Conservation (phyloP, 2,329 filamentous ascomycete genomes). For the Hirsutella thompsonii region DNA sequence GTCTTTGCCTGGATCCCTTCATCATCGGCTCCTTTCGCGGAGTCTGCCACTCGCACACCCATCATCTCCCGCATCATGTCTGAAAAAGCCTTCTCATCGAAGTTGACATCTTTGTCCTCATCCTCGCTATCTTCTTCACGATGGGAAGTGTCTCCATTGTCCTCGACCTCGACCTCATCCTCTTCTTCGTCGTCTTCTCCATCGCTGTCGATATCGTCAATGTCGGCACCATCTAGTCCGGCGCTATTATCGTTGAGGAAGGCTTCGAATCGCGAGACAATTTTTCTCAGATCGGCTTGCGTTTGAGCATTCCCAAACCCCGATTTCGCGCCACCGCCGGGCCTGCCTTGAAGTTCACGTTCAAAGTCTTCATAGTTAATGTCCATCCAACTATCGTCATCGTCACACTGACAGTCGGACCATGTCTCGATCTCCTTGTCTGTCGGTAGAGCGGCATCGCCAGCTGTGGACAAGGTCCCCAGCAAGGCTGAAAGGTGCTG, state of each 20-base stretch:
- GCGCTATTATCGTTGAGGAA: conserved; percentile 82
- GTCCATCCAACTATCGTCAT: conserved; percentile 84
- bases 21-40: not conserved
- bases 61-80: conserved; percentile 89
- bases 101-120: conserved; percentile 64
- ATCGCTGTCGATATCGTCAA: conserved; percentile 60
- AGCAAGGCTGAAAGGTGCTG: conserved; percentile 67
- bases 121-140: too few species aligned
- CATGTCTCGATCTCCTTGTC: conserved; percentile 63
- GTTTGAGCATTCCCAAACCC: conserved; percentile 54
- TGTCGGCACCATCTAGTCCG: conserved; percentile 64
- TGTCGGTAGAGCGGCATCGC: conserved; percentile 51
- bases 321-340: conserved; percentile 15
- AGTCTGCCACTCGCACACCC: conserved; percentile 37
- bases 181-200: conserved; percentile 34
- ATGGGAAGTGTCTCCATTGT: too few species aligned
- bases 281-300: conserved; percentile 71
- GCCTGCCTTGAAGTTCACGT: conserved; percentile 51
- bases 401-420: conserved; percentile 48
- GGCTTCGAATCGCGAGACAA: conserved; percentile 84
- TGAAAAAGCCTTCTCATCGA: conserved; percentile 75
- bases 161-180: conserved; percentile 38
- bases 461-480: conserved; percentile 61
- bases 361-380: conserved; percentile 88
- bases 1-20: not conserved